These are phyloP conservation scores for Fusarium gaditjirri DNA, from an alignment of 2,329 filamentous ascomycete species.

Conservation along the genomic window DNA sequence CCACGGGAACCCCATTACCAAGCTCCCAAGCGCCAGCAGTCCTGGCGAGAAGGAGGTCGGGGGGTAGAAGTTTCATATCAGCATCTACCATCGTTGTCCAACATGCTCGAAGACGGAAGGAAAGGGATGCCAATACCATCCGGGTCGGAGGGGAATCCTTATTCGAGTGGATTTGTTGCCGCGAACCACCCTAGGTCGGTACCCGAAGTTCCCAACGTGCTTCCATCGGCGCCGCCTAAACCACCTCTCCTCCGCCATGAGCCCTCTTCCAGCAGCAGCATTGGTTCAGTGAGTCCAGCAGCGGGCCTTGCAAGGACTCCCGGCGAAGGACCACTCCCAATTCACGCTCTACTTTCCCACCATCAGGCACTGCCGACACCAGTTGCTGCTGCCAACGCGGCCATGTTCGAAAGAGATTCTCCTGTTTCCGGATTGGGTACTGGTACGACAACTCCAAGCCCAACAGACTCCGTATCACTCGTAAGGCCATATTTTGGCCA, in stretches of 20 bases:
- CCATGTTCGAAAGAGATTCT: conserved; percentile 36
- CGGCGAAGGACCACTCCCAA: conserved; percentile 63
- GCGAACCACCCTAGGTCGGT: conserved; percentile 47
- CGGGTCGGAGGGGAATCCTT: conserved; percentile 38
- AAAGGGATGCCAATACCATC: conserved; percentile 30
- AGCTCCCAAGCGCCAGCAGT: conserved; percentile 42
- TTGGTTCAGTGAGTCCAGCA: conserved; percentile 54
- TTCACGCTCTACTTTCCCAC: conserved; percentile 63
- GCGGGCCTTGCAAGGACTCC: conserved; percentile 53
- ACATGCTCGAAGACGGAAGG: conserved; percentile 56
- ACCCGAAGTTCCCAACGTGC: conserved; percentile 38
- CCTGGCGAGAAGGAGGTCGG: conserved; percentile 43
- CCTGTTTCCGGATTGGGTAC: conserved; percentile 33
- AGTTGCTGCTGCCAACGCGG: conserved; percentile 11
- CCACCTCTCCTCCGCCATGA: conserved; percentile 60
- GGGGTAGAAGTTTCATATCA: conserved; percentile 41
- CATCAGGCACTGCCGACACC: conserved; percentile 48
- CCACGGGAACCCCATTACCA: conserved; percentile 43
- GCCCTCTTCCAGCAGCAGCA: conserved; percentile 57
- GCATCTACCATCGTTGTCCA: conserved; percentile 59
- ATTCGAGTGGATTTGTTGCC: conserved; percentile 45
- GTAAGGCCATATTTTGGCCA: conserved; percentile 36
- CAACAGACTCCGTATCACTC: conserved; percentile 37
- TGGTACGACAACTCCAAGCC: conserved; percentile 38
- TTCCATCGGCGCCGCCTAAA: conserved; percentile 44